Percentiles rank a stretch among this genome's conserved stretches.
These are phyloP conservation scores for Verticillium nonalfalfae DNA, from an alignment of 2,329 filamentous ascomycete genomes.

Conservation along the genomic window DNA sequence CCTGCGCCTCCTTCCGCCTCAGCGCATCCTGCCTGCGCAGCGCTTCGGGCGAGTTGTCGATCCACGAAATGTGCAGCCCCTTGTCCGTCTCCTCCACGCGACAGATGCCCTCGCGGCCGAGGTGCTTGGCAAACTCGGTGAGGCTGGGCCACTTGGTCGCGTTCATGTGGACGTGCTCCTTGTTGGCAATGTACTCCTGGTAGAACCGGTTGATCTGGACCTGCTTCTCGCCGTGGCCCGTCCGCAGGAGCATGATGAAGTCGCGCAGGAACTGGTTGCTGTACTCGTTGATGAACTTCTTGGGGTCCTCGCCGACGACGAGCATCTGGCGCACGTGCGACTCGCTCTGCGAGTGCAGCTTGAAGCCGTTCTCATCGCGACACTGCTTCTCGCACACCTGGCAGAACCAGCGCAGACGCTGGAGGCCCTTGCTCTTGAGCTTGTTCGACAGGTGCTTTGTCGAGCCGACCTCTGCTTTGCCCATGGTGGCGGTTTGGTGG, in stretches of 20 bases:
- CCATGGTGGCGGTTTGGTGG: conserved; percentile 54
- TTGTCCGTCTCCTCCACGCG: conserved; percentile 79
- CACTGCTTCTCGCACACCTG: conserved; percentile 62
- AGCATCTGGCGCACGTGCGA: conserved; percentile 87
- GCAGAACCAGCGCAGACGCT: conserved; percentile 88
- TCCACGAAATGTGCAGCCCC: conserved; percentile 80
- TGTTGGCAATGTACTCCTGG: conserved; percentile 84
- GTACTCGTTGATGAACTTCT: conserved; percentile 77
- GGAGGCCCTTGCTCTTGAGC: conserved; percentile 73
- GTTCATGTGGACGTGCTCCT: conserved; percentile 91
- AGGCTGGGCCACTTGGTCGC: conserved; percentile 81
- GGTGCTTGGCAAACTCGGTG: conserved; percentile 82
- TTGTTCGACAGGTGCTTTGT: conserved; percentile 89
- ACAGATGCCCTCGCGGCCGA: conserved; percentile 83
- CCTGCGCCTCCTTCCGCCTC: conserved; percentile 74
- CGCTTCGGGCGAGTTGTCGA: conserved; percentile 86
- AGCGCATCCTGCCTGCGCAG: conserved; percentile 75
- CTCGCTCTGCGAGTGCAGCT: conserved; percentile 80
- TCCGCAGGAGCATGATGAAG: conserved; percentile 71
- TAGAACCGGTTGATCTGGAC: conserved; percentile 92
- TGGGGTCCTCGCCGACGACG: conserved; percentile 78
- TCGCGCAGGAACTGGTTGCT: conserved; percentile 75
- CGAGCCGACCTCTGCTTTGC: conserved; percentile 83
- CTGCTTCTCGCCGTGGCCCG: conserved; percentile 84
- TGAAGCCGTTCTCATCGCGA: conserved; percentile 85